These are phyloP conservation scores for Stagonosporopsis vannaccii DNA, from an alignment of 2,329 filamentous ascomycete genomes.

Conservation along the genomic window DNA sequence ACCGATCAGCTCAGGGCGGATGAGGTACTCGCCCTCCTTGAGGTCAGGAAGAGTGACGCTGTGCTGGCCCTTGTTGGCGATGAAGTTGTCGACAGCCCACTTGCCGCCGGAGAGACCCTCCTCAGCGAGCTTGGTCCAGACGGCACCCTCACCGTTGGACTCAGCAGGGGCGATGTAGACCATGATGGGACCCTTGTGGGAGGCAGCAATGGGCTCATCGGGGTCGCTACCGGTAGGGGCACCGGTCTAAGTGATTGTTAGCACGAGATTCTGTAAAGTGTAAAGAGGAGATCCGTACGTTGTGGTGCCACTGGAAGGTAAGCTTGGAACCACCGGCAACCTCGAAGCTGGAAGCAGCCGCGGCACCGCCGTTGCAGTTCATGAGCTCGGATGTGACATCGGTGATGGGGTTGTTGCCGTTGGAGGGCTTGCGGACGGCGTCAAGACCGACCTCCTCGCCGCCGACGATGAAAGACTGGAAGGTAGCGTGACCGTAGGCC, in stretches of 20 bases:
- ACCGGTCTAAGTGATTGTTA: conserved; percentile 1
- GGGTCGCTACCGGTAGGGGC: conserved; percentile 26
- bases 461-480: conserved; percentile 53
- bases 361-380: conserved; percentile 46
- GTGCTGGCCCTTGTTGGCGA: conserved; percentile 50
- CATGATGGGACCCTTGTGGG: conserved; percentile 61
- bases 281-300: conserved; percentile 44
- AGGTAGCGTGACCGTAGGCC: conserved; percentile 47
- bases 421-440: conserved; percentile 55
- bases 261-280: not conserved
- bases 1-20: conserved; percentile 54
- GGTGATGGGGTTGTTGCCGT: conserved; percentile 47
- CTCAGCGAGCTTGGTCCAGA: conserved; percentile 59
- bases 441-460: conserved; percentile 43
- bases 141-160: conserved; percentile 55
- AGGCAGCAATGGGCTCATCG: conserved; percentile 62
- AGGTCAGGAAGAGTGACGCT: conserved; percentile 50
- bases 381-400: conserved; percentile 47
- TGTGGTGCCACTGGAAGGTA: conserved; percentile 60
- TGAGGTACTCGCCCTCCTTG: conserved; percentile 50
- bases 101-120: conserved; percentile 43
- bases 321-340: conserved; percentile 59
- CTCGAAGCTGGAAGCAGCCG: conserved; percentile 50
- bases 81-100: conserved; percentile 53
- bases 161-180: conserved; percentile 58